Conservation (phyloP, 192 early-diverging fungal species). For the Radiomyces spectabilis region DNA sequence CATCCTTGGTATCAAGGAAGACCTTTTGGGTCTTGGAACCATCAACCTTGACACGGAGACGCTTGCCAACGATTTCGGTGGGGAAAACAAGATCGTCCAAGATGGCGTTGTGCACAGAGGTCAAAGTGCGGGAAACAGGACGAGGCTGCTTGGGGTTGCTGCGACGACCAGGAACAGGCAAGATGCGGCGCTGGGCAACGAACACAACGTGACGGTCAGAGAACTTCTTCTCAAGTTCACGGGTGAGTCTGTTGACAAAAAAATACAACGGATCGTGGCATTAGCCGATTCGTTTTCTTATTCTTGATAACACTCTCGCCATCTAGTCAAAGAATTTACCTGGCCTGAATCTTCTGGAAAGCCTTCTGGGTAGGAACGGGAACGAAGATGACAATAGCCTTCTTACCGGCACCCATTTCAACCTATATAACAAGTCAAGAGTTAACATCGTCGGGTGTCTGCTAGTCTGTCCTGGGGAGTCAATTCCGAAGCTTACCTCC, state of each 20-base stretch:
- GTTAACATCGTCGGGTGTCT: background rate
- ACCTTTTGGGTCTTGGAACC: conserved; percentile 92
- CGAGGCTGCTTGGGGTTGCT: conserved; percentile 75
- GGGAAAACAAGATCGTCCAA: conserved; percentile 98
- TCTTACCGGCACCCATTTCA: conserved; percentile 90
- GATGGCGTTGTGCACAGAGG: conserved; percentile 93
- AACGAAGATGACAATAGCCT: conserved; percentile 96
- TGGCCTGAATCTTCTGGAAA: conserved; percentile 89
- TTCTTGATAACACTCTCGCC: too few relatives aligned
- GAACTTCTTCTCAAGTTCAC: conserved; percentile 99
- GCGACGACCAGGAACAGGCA: conserved; percentile 90
- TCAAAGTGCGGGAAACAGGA: conserved; percentile 94
- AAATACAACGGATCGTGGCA: too few relatives aligned
- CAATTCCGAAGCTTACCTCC: conserved; percentile 56
- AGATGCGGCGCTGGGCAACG: conserved; percentile 71
- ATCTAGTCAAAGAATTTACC: background rate
- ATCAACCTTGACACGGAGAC: conserved; percentile 93
- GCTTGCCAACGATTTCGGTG: conserved; percentile 98
- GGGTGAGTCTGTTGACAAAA: conserved; percentile 61
- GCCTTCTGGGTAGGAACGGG: conserved; percentile 92
- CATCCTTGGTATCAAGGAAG: conserved; percentile 97
- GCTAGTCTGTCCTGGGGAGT: background rate
- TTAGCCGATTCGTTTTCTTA: too few relatives aligned
- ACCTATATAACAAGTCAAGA: conserved; percentile 38
- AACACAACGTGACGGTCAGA: conserved; percentile 98